Conservation (phyloP, 148 eudicot species). For the Chenopodium formosanum region DNA sequence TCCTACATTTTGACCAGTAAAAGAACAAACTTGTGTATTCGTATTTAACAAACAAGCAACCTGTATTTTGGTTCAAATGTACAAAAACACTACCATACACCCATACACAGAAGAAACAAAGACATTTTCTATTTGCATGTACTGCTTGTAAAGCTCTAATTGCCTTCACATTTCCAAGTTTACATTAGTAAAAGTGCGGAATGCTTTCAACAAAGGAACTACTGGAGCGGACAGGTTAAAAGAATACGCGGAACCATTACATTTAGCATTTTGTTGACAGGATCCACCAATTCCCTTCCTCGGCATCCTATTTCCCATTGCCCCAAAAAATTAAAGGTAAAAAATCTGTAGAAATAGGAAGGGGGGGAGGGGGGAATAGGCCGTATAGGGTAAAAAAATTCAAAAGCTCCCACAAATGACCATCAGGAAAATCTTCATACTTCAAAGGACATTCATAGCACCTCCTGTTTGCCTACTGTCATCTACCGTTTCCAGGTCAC, state of each 20-base stretch:
- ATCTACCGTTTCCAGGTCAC: constrained; percentile 8
- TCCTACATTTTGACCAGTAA: no score
- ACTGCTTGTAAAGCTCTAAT: constrained; percentile 14
- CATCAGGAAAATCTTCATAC: constrained; percentile 6
- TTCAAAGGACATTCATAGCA: not conserved
- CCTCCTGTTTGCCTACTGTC: constrained; percentile 3
- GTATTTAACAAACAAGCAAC: no score
- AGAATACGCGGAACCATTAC: constrained; percentile 15
- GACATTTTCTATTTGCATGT: not conserved
- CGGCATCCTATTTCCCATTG: constrained; percentile 21
- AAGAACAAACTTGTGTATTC: no score
- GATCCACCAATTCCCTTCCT: constrained; percentile 15
- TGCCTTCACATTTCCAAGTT: constrained; percentile 9
- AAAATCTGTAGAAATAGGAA: not conserved
- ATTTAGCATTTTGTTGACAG: constrained; percentile 15
- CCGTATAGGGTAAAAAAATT: constrained; percentile 20
- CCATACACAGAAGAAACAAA: no score
- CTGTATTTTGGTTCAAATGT: no score
- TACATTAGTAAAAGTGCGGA: constrained; percentile 15
- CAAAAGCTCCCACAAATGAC: constrained; percentile 11
- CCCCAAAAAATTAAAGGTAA: not conserved
- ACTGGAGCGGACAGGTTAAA: constrained; percentile 9
- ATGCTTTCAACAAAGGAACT: not conserved
- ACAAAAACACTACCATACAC: no score
- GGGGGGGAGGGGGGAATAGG: not conserved